Evolutionary conservation across 1,284 basidiomycete species (phyloP).

Genomic region (Marasmius tenuissimus): DNA sequence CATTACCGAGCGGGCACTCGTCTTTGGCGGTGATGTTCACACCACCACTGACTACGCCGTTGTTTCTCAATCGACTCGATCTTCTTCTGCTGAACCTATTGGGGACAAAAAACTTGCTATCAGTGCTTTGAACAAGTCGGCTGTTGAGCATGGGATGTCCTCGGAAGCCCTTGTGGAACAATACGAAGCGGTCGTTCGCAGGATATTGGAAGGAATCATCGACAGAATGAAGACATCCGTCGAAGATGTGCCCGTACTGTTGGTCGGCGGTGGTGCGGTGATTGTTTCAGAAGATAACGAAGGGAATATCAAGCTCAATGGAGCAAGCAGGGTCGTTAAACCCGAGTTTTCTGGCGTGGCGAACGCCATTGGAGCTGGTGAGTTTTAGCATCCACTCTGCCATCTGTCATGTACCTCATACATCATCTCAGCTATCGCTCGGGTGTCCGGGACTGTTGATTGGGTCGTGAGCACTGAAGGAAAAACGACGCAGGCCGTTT

Average conservation of each 20-base stretch:
- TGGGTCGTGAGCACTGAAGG: conserved; percentile 42
- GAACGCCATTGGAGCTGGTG: conserved; percentile 60
- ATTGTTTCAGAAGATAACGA: conserved; percentile 40
- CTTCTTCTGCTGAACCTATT: conserved; percentile 28
- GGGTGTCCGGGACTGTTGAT: conserved; percentile 37
- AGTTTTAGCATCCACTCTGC: conserved; percentile 14
- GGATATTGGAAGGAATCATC: conserved; percentile 45
- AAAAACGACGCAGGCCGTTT: conserved; percentile 40
- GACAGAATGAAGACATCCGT: conserved; percentile 61
- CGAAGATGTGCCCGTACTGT: conserved; percentile 44
- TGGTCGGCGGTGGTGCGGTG: conserved; percentile 56
- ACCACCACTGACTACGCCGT: conserved; percentile 60
- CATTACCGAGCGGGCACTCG: conserved; percentile 44
- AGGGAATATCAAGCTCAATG: conserved; percentile 29
- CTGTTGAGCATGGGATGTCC: not conserved
- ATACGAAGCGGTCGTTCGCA: conserved; percentile 42
- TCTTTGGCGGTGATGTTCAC: conserved; percentile 51
- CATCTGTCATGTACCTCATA: not conserved
- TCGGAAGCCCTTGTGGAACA: conserved; percentile 20
- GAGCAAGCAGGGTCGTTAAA: conserved; percentile 49
- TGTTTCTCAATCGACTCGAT: conserved; percentile 27
- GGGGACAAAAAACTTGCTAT: conserved; percentile 31
- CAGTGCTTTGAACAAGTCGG: not conserved
- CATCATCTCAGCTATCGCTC: conserved; percentile 18
- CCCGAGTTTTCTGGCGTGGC: conserved; percentile 55